Base-by-base conservation (phyloP, 345 rosid genomes). In the Euphorbia pulcherrima region DNA sequence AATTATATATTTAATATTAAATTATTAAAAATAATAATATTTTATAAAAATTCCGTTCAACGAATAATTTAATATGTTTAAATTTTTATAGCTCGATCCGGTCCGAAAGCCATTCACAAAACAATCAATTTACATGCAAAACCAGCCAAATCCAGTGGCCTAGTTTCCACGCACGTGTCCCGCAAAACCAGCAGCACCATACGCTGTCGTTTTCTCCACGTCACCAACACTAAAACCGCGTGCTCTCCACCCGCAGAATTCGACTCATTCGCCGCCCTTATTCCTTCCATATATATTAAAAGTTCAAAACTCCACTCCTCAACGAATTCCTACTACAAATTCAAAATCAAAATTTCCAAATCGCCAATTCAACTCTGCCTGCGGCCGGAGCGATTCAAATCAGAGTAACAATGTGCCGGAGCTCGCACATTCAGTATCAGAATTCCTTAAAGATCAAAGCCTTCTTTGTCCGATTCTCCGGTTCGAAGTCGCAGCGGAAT, bases 401-500 rank as follows among this genome's bases (percentile, higher is more conserved):
- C n/a, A 18, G 17, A 47, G n/a, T 28, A 14, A 41, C 27, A 8
- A 90, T 92, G 98, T 92, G 92, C 56, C 62, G 84, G 41, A 81
- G 88, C 24, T 65, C 86, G 1, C 87, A 86, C 48, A 80, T 80
- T 16, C 75, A 62, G 12, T 68, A 60, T 37, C 64, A 39, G 53
- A 67, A 72, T 53, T 48, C 74, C 40, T 75, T 90, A 18, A 81
- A 75, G 75, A 74, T 88, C 46, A 84, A 77, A 78, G 89, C 88
- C 60, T 86, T 90, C 80, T 82, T 62, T 39, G 77, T 89, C 33
- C 82, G 89, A 61, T 72, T 93, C 39, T 75, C 84, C 1, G 81
- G 72, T 63, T 71, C n/a, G n/a, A n/a, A n/a, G n/a, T n/a, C n/a
- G n/a, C n/a, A 21, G 16, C n/a, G 26, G n/a, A n/a, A 50, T 1